These are phyloP conservation scores for Trichoderma oligosporum DNA, from an alignment of 2,329 filamentous ascomycete genomes.

Conservation along the genomic window DNA sequence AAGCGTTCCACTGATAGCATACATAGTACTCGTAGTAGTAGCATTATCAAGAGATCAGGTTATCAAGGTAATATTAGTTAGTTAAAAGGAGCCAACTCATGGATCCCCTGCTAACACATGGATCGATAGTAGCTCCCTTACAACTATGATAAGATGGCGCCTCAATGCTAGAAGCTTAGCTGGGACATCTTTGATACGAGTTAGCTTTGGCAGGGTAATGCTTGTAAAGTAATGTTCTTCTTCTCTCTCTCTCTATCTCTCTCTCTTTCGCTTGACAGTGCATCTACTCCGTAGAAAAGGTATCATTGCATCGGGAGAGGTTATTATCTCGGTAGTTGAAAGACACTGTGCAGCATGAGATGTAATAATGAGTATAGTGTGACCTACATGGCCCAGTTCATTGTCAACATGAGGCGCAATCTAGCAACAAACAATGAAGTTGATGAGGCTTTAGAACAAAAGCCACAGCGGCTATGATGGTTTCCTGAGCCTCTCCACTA, in stretches of 20 bases:
- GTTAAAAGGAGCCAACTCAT: not conserved
- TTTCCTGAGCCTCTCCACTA: no score
- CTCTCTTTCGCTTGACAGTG: not conserved
- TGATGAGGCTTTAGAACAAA: not conserved
- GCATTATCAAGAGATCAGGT: constrained; percentile 6
- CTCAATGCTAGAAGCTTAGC: not conserved
- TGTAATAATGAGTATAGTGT: not conserved
- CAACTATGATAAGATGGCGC: not conserved
- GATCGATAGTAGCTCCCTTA: not conserved
- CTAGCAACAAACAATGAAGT: not conserved
- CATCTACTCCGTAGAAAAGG: not conserved
- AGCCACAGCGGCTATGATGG: not conserved
- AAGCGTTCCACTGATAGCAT: constrained; percentile 10
- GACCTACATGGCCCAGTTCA: constrained; percentile 1
- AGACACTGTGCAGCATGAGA: not conserved
- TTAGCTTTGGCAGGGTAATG: not conserved
- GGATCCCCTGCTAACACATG: not conserved
- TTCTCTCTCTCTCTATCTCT: no score
- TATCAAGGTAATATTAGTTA: not conserved
- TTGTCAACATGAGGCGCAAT: not conserved
- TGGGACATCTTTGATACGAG: not conserved
- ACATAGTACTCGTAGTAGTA: no score
- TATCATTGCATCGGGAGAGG: not conserved
- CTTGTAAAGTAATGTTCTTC: no score
- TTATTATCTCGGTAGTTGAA: not conserved